A percentile compares a stretch with the other conserved stretches of the same genome.
phyloP scores from a whole-genome alignment of 2,329 filamentous ascomycete species.

The Fragosphaeria purpurea region DNA sequence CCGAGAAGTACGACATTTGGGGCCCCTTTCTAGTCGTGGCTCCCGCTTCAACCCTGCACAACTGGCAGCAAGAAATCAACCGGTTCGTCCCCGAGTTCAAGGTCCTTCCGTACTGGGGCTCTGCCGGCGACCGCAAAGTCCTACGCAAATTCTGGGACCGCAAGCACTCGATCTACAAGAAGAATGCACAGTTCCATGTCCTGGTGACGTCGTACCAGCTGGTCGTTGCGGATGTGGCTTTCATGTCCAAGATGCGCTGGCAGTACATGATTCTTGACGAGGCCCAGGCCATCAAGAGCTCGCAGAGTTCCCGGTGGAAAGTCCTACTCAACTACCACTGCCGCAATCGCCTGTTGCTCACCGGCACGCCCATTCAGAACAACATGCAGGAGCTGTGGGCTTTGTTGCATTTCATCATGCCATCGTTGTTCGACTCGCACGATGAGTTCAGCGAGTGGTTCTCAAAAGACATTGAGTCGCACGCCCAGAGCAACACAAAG shows the following conservation, averaged over 20 bases:
- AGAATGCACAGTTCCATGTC: constrained; percentile 90
- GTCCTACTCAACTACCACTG: constrained; percentile 88
- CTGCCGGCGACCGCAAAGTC: constrained; percentile 85
- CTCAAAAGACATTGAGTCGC: constrained; percentile 92
- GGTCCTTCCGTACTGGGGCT: constrained; percentile 95
- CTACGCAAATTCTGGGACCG: constrained; percentile 98
- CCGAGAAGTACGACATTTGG: constrained; percentile 96
- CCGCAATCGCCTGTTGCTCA: constrained; percentile 84
- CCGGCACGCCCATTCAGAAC: constrained; percentile 96
- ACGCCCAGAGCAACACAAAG: constrained; percentile 98
- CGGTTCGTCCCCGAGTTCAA: constrained; percentile 93
- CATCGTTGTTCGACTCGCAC: constrained; percentile 91
- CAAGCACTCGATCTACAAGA: constrained; percentile 91
- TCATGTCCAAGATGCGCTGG: constrained; percentile 99
- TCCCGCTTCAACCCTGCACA: constrained; percentile 91
- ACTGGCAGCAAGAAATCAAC: constrained; percentile 97
- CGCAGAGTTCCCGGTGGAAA: constrained; percentile 94
- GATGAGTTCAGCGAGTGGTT: constrained; percentile 94
- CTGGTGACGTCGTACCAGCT: constrained; percentile 95
- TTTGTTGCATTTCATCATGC: constrained; percentile 98
- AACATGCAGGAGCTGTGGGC: constrained; percentile 99
- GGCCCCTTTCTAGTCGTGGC: constrained; percentile 95
- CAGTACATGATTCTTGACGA: constrained; percentile 99
- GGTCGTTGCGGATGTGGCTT: constrained; percentile 89
- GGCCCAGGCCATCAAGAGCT: constrained; percentile 98